phyloP scores from a whole-genome alignment of 106 monocot genomes.

The Gastrodia elata region DNA sequence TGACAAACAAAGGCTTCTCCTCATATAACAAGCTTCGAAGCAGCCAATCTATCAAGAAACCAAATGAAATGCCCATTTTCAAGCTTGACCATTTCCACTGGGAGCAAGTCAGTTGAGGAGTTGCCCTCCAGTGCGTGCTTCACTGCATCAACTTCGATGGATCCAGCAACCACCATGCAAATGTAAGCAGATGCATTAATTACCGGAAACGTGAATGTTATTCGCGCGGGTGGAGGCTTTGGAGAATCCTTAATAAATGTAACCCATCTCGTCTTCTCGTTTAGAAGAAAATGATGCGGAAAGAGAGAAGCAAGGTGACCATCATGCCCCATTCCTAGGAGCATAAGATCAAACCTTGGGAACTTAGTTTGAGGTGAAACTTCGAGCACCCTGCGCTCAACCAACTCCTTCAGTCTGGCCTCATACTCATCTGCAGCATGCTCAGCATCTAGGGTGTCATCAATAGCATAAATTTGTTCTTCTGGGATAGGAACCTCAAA shows the following conservation, averaged over 20 bases:
- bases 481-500: slow-evolving; percentile 51
- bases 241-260: slow-evolving; percentile 61
- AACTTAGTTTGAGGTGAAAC: slow-evolving; percentile 26
- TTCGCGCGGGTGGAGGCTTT: slow-evolving; percentile 64
- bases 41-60: slow-evolving; percentile 52
- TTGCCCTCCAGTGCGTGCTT: slow-evolving; percentile 30
- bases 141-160: slow-evolving; percentile 52
- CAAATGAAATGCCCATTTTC: slow-evolving; percentile 57
- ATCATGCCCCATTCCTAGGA: slow-evolving; percentile 66
- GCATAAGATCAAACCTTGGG: slow-evolving; percentile 65
- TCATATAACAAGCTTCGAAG: slow-evolving; percentile 24
- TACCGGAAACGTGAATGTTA: slow-evolving; percentile 65
- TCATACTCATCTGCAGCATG: slow-evolving; percentile 62
- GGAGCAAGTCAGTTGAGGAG: slow-evolving; percentile 27
- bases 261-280: slow-evolving; percentile 43
- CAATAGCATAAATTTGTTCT: slow-evolving; percentile 42
- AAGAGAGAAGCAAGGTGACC: slow-evolving; percentile 72
- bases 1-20: neutral
- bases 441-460: slow-evolving; percentile 39
- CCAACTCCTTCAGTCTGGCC: slow-evolving; percentile 37
- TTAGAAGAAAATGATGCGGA: slow-evolving; percentile 43
- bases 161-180: slow-evolving; percentile 50
- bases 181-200: slow-evolving; percentile 60
- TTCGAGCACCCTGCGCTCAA: slow-evolving; percentile 26
- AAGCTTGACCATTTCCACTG: slow-evolving; percentile 54